phyloP scores from a whole-genome alignment of 345 rosid genomes.

The Eucalyptus brandiana region DNA sequence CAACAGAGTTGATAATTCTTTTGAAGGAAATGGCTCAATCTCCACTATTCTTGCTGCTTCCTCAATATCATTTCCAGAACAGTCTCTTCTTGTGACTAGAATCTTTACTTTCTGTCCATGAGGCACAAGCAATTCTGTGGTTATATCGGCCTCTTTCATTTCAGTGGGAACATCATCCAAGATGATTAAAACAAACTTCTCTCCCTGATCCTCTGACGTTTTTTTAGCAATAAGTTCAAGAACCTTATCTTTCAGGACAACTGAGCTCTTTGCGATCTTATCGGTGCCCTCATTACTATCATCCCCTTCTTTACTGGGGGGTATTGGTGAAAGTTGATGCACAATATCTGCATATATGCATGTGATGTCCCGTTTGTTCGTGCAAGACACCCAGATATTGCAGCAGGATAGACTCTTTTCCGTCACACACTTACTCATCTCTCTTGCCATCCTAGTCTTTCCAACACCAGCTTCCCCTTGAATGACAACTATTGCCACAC shows the following conservation, averaged over 20 bases:
- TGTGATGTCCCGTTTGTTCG: not conserved
- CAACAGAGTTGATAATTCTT: not conserved
- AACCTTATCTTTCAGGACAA: not conserved
- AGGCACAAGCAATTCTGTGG: not conserved
- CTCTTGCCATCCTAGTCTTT: conserved; percentile 36
- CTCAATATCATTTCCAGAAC: not conserved
- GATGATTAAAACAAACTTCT: conserved; percentile 16
- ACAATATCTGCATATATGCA: conserved; percentile 20
- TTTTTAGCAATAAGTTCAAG: not conserved
- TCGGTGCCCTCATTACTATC: not conserved
- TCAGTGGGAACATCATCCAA: conserved; percentile 21
- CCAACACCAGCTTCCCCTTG: conserved; percentile 26
- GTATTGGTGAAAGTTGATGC: conserved; percentile 14
- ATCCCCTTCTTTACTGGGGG: conserved; percentile 1
- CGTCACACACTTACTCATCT: not conserved
- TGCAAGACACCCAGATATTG: conserved; percentile 21
- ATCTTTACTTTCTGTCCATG: not conserved
- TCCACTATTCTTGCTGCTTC: not conserved
- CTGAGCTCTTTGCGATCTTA: not conserved
- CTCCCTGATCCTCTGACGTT: not conserved
- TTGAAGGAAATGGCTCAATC: not conserved
- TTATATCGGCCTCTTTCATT: not conserved
- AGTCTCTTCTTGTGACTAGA: conserved; percentile 5
- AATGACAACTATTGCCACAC: not conserved
- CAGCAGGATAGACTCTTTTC: not conserved